Conservation (phyloP, 2,329 filamentous ascomycete genomes). For the Clonostachys byssicola region DNA sequence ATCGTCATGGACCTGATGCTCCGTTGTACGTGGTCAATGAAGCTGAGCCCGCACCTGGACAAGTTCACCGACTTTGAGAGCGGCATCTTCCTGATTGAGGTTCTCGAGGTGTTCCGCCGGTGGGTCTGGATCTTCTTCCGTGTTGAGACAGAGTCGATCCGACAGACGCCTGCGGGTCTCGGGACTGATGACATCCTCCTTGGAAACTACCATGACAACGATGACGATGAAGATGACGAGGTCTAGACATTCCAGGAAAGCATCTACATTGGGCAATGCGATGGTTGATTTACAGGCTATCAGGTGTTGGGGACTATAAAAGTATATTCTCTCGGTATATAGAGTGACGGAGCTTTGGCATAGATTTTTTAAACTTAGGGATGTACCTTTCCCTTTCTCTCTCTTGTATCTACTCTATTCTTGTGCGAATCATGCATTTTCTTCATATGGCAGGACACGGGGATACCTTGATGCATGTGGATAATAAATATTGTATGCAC, state of each 20-base stretch:
- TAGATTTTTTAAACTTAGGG: background rate
- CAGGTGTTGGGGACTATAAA: background rate
- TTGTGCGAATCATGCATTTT: too few species aligned
- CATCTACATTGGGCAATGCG: background rate
- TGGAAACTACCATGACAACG: conserved; percentile 64
- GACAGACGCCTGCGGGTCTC: conserved; percentile 46
- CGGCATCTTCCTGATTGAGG: conserved; percentile 82
- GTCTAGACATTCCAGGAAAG: background rate
- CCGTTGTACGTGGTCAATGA: conserved; percentile 87
- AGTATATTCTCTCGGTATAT: background rate
- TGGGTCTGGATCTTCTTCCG: conserved; percentile 99
- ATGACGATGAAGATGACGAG: conserved; percentile 32
- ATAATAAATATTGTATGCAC: too few species aligned
- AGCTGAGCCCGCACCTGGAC: conserved; percentile 77
- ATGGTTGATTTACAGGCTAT: background rate
- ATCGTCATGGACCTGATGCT: conserved; percentile 76
- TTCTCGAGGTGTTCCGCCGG: conserved; percentile 79
- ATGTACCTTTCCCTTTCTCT: background rate
- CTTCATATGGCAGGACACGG: too few species aligned
- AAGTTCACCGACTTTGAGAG: conserved; percentile 84
- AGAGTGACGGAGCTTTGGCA: background rate
- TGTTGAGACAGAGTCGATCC: conserved; percentile 88
- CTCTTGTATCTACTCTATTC: background rate
- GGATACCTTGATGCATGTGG: too few species aligned
- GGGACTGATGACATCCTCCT: conserved; percentile 69